Evolutionary conservation across 1,284 basidiomycete species (phyloP).

Genomic region (Melampsora abietis-canadensis): DNA sequence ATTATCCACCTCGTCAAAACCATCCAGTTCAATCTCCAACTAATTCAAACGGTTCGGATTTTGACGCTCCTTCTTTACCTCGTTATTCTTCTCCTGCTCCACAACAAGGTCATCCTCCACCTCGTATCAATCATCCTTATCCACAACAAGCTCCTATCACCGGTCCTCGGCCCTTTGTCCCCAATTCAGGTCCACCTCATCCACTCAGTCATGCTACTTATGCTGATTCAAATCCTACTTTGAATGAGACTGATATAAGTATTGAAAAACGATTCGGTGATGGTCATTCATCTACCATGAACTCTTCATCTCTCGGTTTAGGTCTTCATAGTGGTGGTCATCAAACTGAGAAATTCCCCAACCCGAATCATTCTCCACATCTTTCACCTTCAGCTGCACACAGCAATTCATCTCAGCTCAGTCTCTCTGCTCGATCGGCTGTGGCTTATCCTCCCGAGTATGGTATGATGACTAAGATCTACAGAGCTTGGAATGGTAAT

Average conservation of each 20-base stretch:
- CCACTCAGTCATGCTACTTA: conserved; percentile 38
- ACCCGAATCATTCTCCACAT: conserved; percentile 7
- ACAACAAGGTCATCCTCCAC: neutral
- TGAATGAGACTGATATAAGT: conserved; percentile 9
- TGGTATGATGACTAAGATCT: conserved; percentile 18
- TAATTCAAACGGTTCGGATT: conserved; percentile 1
- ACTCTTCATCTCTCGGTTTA: conserved; percentile 3
- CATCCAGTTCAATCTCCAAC: conserved; percentile 1
- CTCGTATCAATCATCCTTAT: neutral
- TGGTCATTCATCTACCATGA: neutral
- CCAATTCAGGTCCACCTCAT: conserved; percentile 5
- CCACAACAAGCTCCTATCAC: conserved; percentile 2
- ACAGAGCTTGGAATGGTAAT: conserved; percentile 35
- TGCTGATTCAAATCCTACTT: conserved; percentile 23
- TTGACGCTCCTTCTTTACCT: conserved; percentile 6
- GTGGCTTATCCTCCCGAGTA: conserved; percentile 13
- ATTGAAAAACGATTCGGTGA: neutral
- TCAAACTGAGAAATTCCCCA: conserved; percentile 17
- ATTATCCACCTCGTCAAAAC: conserved; percentile 7
- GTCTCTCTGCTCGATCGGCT: conserved; percentile 7
- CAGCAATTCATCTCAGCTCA: conserved; percentile 9
- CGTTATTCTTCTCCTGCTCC: conserved; percentile 10
- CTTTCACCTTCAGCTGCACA: conserved; percentile 12
- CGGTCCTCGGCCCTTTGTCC: neutral
- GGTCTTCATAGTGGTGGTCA: neutral